These are phyloP conservation scores for Ambrosiella beaveri DNA, from an alignment of 2,329 filamentous ascomycete species.

Conservation along the genomic window DNA sequence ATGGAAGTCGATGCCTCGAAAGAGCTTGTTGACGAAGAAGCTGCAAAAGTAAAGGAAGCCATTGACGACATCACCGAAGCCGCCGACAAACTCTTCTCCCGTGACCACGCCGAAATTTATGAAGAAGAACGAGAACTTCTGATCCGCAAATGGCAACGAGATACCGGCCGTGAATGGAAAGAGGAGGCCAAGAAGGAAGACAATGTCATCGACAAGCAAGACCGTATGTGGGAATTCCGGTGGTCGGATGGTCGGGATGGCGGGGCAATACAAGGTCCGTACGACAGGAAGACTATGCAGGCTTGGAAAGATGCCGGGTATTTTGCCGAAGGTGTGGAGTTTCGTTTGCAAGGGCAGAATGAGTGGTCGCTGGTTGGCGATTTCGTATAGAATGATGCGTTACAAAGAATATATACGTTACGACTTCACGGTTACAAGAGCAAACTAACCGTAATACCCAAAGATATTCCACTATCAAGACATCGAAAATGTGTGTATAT, in stretches of 20 bases:
- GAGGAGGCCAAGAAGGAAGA: constrained; percentile 24
- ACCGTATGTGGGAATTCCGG: constrained; percentile 66
- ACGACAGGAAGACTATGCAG: constrained; percentile 68
- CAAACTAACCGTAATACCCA: neutral
- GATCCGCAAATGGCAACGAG: constrained; percentile 63
- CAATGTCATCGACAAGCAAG: constrained; percentile 14
- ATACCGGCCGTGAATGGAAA: constrained; percentile 75
- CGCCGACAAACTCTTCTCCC: constrained; percentile 67
- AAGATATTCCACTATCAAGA: neutral
- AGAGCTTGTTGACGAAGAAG: constrained; percentile 44
- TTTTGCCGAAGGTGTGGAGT: constrained; percentile 79
- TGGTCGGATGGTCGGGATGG: constrained; percentile 82
- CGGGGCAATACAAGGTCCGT: constrained; percentile 62
- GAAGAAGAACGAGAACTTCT: constrained; percentile 73
- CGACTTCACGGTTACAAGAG: neutral
- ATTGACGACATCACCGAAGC: constrained; percentile 78
- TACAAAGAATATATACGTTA: neutral
- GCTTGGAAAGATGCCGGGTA: constrained; percentile 87
- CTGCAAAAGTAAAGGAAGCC: constrained; percentile 49
- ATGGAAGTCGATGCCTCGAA: constrained; percentile 54
- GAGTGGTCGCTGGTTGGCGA: constrained; percentile 34
- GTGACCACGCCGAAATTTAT: constrained; percentile 81
- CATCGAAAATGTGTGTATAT: neutral
- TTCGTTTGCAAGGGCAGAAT: constrained; percentile 40
- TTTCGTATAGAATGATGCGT: constrained; percentile 27